Evolutionary conservation across 1,284 basidiomycete species (phyloP).

Genomic region (Phenoliferia sp.): DNA sequence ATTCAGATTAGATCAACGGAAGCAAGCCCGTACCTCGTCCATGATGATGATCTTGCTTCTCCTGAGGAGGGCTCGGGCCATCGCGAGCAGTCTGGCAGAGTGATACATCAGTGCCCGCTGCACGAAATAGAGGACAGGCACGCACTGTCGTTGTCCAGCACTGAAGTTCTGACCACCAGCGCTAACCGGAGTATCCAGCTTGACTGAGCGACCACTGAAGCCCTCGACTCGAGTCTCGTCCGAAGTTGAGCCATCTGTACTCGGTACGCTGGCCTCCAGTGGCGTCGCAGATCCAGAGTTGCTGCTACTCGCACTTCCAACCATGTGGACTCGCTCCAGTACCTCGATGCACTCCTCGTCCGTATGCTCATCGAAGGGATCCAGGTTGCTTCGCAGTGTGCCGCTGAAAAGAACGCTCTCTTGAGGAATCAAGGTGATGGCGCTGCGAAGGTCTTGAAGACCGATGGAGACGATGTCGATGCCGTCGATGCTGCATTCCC

Average conservation of each 20-base stretch:
- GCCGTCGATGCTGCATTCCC: slow-evolving; percentile 58
- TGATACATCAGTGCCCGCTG: neutral
- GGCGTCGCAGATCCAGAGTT: neutral
- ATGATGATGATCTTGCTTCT: slow-evolving; percentile 62
- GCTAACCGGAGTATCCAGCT: slow-evolving; percentile 66
- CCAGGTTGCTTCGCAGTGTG: slow-evolving; percentile 76
- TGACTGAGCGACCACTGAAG: slow-evolving; percentile 41
- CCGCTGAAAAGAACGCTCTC: slow-evolving; percentile 78
- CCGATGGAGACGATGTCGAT: slow-evolving; percentile 86
- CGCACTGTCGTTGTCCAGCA: slow-evolving; percentile 69
- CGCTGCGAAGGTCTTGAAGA: slow-evolving; percentile 66
- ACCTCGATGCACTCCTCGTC: slow-evolving; percentile 72
- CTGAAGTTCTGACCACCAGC: slow-evolving; percentile 78
- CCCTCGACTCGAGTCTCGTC: neutral
- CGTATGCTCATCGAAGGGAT: slow-evolving; percentile 77
- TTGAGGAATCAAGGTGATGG: slow-evolving; percentile 64
- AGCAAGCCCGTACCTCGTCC: slow-evolving; percentile 52
- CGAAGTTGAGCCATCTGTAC: neutral
- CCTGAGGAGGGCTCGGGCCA: slow-evolving; percentile 60
- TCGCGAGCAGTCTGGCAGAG: slow-evolving; percentile 53
- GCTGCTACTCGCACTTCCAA: slow-evolving; percentile 27
- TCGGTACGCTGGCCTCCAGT: neutral
- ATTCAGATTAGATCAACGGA: too few species aligned
- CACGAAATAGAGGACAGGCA: neutral
- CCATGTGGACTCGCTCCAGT: slow-evolving; percentile 54